These are phyloP conservation scores for Dianthus caryophyllus DNA, from an alignment of 148 eudicot species.

Conservation along the genomic window DNA sequence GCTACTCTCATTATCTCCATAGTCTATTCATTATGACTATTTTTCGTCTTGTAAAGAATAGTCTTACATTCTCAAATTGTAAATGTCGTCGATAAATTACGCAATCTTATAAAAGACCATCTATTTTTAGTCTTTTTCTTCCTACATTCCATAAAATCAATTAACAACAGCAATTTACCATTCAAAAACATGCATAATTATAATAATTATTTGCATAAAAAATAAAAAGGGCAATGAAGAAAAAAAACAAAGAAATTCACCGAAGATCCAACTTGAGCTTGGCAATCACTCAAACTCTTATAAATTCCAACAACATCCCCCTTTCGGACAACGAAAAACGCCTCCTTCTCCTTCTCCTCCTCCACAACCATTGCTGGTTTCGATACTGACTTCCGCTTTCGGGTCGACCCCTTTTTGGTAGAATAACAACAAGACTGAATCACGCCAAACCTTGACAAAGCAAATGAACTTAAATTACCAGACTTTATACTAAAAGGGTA, in stretches of 20 bases:
- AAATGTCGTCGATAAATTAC: too few species aligned
- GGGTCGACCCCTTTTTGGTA: constrained; percentile 15
- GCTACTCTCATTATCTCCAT: too few species aligned
- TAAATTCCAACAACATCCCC: constrained; percentile 75
- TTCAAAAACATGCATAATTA: not conserved
- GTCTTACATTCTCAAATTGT: too few species aligned
- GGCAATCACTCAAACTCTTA: constrained; percentile 58
- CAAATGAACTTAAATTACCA: constrained; percentile 12
- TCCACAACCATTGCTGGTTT: constrained; percentile 24
- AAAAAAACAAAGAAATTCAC: constrained; percentile 32
- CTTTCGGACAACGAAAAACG: constrained; percentile 69
- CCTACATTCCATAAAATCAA: not conserved
- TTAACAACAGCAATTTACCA: not conserved
- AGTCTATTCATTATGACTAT: too few species aligned
- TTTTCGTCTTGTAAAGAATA: too few species aligned
- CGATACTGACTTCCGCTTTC: constrained; percentile 16
- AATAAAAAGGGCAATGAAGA: not conserved
- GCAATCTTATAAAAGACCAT: too few species aligned
- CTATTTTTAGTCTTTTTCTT: too few species aligned
- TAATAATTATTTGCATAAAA: too few species aligned
- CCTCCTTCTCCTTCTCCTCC: constrained; percentile 45
- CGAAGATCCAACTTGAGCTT: constrained; percentile 56
- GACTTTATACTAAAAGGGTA: constrained; percentile 14
- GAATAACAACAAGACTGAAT: constrained; percentile 11
- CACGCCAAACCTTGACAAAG: constrained; percentile 11